These are phyloP conservation scores for Baeospora myosura DNA, from an alignment of 1,284 basidiomycete genomes.

Conservation along the genomic window DNA sequence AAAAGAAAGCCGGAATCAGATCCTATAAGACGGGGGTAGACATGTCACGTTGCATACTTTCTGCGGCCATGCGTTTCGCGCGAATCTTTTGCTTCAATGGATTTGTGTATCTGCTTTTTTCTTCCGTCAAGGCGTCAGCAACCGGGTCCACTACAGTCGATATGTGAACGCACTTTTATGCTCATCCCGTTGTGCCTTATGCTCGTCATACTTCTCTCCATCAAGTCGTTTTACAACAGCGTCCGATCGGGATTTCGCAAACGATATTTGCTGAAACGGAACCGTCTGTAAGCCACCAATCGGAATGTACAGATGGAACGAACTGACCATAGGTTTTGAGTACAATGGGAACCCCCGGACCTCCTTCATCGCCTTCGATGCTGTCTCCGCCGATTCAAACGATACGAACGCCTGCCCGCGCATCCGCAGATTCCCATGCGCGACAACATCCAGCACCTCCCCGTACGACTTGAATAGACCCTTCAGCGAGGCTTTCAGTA, in stretches of 20 bases:
- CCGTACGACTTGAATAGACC: conserved; percentile 93
- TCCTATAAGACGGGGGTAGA: conserved; percentile 1
- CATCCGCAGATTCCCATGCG: conserved; percentile 93
- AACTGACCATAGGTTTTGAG: conserved; percentile 88
- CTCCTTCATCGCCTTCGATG: conserved; percentile 85
- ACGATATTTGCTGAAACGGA: conserved; percentile 77
- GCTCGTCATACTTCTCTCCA: conserved; percentile 58
- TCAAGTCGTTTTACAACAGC: conserved; percentile 77
- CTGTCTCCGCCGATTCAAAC: conserved; percentile 75
- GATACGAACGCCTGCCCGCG: conserved; percentile 97
- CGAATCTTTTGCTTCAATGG: conserved; percentile 80
- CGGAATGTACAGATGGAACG: conserved; percentile 1
- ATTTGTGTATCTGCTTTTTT: conserved; percentile 76
- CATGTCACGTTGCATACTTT: conserved; percentile 43
- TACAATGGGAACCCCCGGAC: conserved; percentile 93
- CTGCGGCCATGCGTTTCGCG: conserved; percentile 71
- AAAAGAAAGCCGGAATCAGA: conserved; percentile 11
- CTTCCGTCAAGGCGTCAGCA: conserved; percentile 32
- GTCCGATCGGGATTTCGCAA: conserved; percentile 84
- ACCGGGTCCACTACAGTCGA: conserved; percentile 1
- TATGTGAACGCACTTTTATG: conserved; percentile 65
- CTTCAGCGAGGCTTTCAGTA: conserved; percentile 83
- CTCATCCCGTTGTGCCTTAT: conserved; percentile 67
- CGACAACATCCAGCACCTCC: conserved; percentile 85
- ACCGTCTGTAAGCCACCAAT: conserved; percentile 8